These are phyloP conservation scores for Trifolium repens DNA, from an alignment of 306 rosid species.

Conservation along the genomic window DNA sequence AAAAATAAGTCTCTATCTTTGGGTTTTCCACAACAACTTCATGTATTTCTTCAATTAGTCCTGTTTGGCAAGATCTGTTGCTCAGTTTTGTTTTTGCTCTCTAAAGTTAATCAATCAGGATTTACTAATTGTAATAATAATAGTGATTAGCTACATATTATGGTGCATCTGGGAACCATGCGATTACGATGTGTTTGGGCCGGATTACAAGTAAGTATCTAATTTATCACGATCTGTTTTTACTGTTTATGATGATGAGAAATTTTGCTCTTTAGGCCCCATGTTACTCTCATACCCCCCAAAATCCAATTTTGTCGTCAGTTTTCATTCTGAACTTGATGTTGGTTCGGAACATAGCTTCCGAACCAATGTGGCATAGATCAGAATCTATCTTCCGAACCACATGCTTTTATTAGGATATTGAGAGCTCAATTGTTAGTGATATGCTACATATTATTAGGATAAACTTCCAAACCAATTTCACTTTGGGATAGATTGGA, in stretches of 20 bases:
- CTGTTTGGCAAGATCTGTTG: background rate
- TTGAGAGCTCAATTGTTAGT: no score
- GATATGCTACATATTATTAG: no score
- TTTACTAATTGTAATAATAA: constrained; percentile 30
- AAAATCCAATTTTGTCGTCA: no score
- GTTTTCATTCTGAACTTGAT: no score
- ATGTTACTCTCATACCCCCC: no score
- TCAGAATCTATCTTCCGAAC: no score
- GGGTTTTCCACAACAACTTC: constrained; percentile 23
- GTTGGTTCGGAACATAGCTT: no score
- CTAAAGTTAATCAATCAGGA: constrained; percentile 25
- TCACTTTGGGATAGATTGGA: no score
- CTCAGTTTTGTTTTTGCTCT: constrained; percentile 34
- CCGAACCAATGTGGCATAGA: no score
- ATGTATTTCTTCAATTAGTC: constrained; percentile 22
- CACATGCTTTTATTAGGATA: no score
- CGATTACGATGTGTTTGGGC: background rate
- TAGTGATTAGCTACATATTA: constrained; percentile 10
- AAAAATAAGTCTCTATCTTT: constrained; percentile 35
- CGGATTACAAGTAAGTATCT: background rate
- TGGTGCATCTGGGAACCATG: constrained; percentile 1
- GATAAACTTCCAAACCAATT: no score
- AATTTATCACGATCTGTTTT: background rate
- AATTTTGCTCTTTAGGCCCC: no score
- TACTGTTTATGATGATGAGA: background rate